Evolutionary conservation across 1,139 yeast genomes (phyloP).

Genomic region (Suhomyces choctaworum): DNA sequence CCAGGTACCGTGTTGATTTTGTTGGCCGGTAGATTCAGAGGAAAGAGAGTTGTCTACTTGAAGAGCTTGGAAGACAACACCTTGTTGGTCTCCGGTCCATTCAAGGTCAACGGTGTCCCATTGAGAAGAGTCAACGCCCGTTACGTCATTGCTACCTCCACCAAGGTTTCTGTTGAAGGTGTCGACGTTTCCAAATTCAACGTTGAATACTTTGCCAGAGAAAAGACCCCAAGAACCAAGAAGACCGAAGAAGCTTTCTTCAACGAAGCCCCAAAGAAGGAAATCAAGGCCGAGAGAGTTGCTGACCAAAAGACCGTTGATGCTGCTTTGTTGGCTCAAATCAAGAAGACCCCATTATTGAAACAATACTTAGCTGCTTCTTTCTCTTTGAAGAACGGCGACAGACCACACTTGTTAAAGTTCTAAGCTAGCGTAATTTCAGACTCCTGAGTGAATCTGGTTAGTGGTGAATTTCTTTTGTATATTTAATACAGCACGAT

Average conservation of each 20-base stretch:
- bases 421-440: conserved; percentile 54
- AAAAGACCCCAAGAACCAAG: conserved; percentile 74
- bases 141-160: conserved; percentile 98
- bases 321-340: conserved; percentile 88
- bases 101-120: conserved; percentile 99
- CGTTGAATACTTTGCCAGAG: conserved; percentile 97
- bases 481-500: conserved; percentile 38
- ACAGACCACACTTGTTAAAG: conserved; percentile 98
- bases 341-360: conserved; percentile 97
- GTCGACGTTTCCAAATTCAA: conserved; percentile 91
- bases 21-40: conserved; percentile 99
- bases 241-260: conserved; percentile 96
- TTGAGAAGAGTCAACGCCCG: conserved; percentile 99
- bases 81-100: conserved; percentile 97
- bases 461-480: conserved; percentile 26
- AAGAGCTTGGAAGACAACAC: conserved; percentile 99
- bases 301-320: conserved; percentile 98
- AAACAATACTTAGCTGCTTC: conserved; percentile 96
- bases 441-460: conserved; percentile 6
- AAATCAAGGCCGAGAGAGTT: conserved; percentile 90
- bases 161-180: conserved; percentile 76
- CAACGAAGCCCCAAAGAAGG: conserved; percentile 85
- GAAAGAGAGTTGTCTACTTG: conserved; percentile 99
- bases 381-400: conserved; percentile 97
- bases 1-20: conserved; percentile 99